Evolutionary conservation across 2,329 filamentous ascomycete species (phyloP), one percentile per base, ranked within the genome.

Genomic region (Ceratocystiopsis minuta): DNA sequence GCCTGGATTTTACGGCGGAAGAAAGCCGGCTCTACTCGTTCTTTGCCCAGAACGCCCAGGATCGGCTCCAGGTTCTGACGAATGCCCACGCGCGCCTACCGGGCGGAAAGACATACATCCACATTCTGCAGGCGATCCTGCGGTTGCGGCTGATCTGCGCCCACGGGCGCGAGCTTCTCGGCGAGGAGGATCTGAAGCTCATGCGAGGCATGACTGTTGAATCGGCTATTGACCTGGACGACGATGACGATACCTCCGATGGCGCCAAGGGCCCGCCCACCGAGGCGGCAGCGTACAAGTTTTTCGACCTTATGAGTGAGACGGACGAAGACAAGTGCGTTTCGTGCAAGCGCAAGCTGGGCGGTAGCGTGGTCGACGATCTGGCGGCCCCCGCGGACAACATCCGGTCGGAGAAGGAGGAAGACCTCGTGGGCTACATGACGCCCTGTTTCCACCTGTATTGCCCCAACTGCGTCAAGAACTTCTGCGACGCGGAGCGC

Each of bases 161-260:
- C 1, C 88, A 95, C 55, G 90, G 90, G n/a, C 81, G 80, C 49
- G 88, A 96, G 46, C 70, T 98, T 53, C 68, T 98, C 3, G 83
- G 78, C 43, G 76, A 87, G 33, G 80, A 88, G 16, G 88, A 96
- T 52, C 64, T 93, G 37, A 76, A 80, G 49, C 67, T 80, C 4
- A 74, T 88, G 40, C 80, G 86, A 54, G 88, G 87, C 18, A 70
- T 84, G 58, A 85, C 78, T n/a, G 75, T 76, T 10, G 78, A 84
- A 34, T 84, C 84, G 48, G 83, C 90, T 3, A 93, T 98, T 52
- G 82, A 92, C 50, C 69, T 96, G 17, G 86, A 90, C 46, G 84
- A 87, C 36, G 76, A 78, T 6, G 76, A 78, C 6, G 73, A 78
- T 10, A n/a, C 36, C 6, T 17, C 39, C 14, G 37, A 36, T 33